Evolutionary conservation across 2,329 filamentous ascomycete genomes (phyloP).

Genomic region (Microsporum ferrugineum): DNA sequence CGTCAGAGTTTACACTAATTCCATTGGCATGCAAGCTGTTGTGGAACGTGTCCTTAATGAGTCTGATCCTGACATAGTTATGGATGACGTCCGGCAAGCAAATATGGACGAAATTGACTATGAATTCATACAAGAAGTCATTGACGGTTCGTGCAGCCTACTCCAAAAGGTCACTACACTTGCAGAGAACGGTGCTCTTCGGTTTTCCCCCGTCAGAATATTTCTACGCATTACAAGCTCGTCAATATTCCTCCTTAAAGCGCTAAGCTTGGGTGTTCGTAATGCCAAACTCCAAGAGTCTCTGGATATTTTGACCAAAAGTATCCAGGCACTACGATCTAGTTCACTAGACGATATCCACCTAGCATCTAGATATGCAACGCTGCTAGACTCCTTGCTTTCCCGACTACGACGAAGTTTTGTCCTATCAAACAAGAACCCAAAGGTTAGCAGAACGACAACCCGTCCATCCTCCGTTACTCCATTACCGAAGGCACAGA

Average conservation of each 20-base stretch:
- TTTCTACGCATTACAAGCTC: slow-evolving; percentile 45
- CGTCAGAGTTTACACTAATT: slow-evolving; percentile 33
- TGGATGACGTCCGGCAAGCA: slow-evolving; percentile 31
- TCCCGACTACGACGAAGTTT: slow-evolving; percentile 31
- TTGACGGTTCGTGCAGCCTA: slow-evolving; percentile 43
- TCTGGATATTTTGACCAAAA: slow-evolving; percentile 38
- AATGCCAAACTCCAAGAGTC: slow-evolving; percentile 40
- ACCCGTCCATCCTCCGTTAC: slow-evolving; percentile 22
- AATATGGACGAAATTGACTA: slow-evolving; percentile 42
- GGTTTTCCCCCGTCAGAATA: slow-evolving; percentile 43
- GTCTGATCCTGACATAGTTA: slow-evolving; percentile 20
- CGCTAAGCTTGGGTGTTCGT: slow-evolving; percentile 39
- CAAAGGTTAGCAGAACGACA: slow-evolving; percentile 20
- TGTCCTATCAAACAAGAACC: slow-evolving; percentile 23
- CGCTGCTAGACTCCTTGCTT: slow-evolving; percentile 38
- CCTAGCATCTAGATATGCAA: slow-evolving; percentile 41
- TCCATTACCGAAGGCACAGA: slow-evolving; percentile 20
- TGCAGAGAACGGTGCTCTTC: slow-evolving; percentile 36
- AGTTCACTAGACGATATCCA: slow-evolving; percentile 44
- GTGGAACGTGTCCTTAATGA: slow-evolving; percentile 41
- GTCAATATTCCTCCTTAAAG: slow-evolving; percentile 45
- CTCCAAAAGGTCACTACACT: slow-evolving; percentile 41
- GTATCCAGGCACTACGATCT: slow-evolving; percentile 38
- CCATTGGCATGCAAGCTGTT: slow-evolving; percentile 45
- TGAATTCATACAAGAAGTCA: slow-evolving; percentile 46